Evolutionary conservation across 2,329 filamentous ascomycete genomes (phyloP).

Genomic region (Talaromyces atroroseus): DNA sequence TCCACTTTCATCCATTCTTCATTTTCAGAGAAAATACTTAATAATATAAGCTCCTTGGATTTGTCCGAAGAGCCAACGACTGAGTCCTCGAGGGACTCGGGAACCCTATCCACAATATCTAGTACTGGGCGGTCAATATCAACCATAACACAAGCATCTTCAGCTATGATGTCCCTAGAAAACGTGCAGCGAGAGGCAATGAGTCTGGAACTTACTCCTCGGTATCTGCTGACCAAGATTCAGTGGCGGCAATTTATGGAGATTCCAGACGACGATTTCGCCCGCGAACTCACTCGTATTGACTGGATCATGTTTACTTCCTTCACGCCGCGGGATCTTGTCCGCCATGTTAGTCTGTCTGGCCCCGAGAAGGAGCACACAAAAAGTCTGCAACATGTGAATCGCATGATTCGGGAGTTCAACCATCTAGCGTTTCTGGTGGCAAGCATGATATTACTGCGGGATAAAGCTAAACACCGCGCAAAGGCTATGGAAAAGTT

Average conservation of each 20-base stretch:
- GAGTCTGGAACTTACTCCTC: conserved; percentile 63
- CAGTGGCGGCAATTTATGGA: conserved; percentile 91
- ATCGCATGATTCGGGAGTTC: conserved; percentile 90
- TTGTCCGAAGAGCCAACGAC: conserved; percentile 36
- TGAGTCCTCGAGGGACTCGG: conserved; percentile 33
- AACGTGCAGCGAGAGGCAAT: conserved; percentile 75
- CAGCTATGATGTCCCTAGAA: conserved; percentile 46
- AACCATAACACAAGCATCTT: conserved; percentile 38
- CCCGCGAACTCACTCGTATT: conserved; percentile 86
- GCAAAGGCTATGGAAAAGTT: conserved; percentile 91
- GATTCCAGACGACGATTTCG: conserved; percentile 75
- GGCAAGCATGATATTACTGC: conserved; percentile 74
- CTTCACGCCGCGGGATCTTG: conserved; percentile 85
- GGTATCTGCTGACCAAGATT: conserved; percentile 68
- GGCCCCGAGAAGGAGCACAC: conserved; percentile 48
- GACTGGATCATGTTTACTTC: conserved; percentile 99
- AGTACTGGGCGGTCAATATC: conserved; percentile 35
- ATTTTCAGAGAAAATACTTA: conserved; percentile 30
- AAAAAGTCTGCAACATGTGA: conserved; percentile 75
- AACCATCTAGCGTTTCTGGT: conserved; percentile 81
- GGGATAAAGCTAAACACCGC: conserved; percentile 93
- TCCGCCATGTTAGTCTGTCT: conserved; percentile 80
- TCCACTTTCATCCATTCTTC: conserved; percentile 27
- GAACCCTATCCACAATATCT: conserved; percentile 35
- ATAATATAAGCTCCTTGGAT: conserved; percentile 35